A percentile compares a stretch with the other conserved stretches of the same genome.
phyloP scores from a whole-genome alignment of 108 stramenopile species.

The Skeletonema marinoi region DNA sequence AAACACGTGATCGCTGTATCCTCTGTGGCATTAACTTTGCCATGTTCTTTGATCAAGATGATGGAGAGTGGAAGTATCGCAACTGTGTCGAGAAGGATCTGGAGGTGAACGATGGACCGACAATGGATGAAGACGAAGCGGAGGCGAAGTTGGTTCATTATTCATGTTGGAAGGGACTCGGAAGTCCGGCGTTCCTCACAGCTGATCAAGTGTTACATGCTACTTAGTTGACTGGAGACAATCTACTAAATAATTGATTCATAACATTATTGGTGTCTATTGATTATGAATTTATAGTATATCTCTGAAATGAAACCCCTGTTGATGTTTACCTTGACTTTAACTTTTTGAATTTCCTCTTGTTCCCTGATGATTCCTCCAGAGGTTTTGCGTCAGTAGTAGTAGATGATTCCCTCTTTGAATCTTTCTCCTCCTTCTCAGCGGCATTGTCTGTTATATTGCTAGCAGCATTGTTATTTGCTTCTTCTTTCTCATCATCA shows the following conservation, averaged over 20 bases:
- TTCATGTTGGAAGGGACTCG: constrained; percentile 79
- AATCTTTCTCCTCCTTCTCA: not conserved
- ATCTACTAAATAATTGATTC: constrained; percentile 1
- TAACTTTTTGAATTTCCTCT: not conserved
- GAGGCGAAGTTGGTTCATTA: constrained; percentile 74
- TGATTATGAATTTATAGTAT: not conserved
- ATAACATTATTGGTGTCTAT: not conserved
- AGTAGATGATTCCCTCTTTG: not conserved
- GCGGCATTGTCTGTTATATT: not conserved
- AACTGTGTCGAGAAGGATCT: constrained; percentile 84
- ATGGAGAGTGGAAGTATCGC: constrained; percentile 84
- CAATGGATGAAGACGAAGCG: constrained; percentile 50
- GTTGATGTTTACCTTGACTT: not conserved
- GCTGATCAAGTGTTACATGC: constrained; percentile 73
- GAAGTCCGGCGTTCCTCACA: constrained; percentile 67
- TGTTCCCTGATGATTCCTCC: not conserved
- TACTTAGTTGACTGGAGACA: not conserved
- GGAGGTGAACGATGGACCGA: constrained; percentile 65
- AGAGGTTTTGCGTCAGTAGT: not conserved
- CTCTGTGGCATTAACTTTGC: constrained; percentile 87
- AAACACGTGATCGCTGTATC: constrained; percentile 74
- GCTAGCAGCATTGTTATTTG: not conserved
- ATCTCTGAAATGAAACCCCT: not conserved
- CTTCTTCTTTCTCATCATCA: not conserved
- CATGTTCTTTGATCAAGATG: constrained; percentile 90